A percentile compares a stretch with the other conserved stretches of the same genome.
Conservation (phyloP, 371 early-diverging fungal genomes). For the Mucor ambiguus region DNA sequence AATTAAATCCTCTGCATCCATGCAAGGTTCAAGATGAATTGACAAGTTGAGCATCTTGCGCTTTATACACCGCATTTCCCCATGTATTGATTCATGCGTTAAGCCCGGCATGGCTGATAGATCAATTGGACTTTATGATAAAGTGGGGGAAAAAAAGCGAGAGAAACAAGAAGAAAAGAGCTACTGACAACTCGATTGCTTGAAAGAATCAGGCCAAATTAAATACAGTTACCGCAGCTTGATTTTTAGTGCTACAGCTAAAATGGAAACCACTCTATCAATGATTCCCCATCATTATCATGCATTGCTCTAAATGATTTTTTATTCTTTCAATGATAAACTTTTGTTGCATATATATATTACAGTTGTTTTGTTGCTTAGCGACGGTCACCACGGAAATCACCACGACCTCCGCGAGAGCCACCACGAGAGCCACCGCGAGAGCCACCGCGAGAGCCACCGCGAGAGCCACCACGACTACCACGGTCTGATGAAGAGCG, state of each 20-base stretch:
- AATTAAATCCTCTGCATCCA: background rate
- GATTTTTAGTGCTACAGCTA: background rate
- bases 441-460: slow-evolving; percentile 33
- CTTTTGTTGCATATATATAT: background rate
- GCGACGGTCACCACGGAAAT: slow-evolving; percentile 29
- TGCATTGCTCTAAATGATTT: background rate
- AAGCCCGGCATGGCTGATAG: background rate
- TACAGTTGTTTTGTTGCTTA: background rate
- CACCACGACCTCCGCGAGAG: slow-evolving; percentile 45
- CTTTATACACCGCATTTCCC: background rate
- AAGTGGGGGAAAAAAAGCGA: background rate
- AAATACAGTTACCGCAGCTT: background rate
- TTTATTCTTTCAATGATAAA: background rate
- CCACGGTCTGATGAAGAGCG: slow-evolving; percentile 34
- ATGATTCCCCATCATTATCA: background rate
- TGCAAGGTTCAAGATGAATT: background rate
- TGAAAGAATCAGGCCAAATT: background rate
- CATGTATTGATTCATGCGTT: background rate
- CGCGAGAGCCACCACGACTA: slow-evolving; percentile 51
- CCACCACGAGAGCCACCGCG: slow-evolving; percentile 45
- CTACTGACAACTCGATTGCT: background rate
- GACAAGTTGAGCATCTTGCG: background rate
- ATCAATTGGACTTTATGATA: background rate
- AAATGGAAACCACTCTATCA: background rate
- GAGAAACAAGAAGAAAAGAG: background rate